Conservation (phyloP, 805 yeast species). For the Tetrapisispora phaffii region DNA sequence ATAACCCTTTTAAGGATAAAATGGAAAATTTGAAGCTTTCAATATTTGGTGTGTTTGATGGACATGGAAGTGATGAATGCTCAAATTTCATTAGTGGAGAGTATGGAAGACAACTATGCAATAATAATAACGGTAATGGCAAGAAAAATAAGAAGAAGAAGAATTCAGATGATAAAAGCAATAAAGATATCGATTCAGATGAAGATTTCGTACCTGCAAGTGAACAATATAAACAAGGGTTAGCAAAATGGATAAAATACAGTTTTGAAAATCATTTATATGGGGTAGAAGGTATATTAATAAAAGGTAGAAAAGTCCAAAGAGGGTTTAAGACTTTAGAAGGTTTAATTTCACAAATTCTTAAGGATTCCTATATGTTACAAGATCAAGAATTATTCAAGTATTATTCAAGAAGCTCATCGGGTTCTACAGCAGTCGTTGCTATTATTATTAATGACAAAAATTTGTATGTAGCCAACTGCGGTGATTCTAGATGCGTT, state of each 20-base stretch:
- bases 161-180: constrained; percentile 4
- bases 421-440: constrained; percentile 47
- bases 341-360: constrained; percentile 28
- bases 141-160: constrained; percentile 5
- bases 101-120: background rate
- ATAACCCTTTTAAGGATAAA: constrained; percentile 24
- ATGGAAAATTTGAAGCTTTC: constrained; percentile 22
- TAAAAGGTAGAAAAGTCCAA: constrained; percentile 5
- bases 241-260: constrained; percentile 24
- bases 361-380: constrained; percentile 37
- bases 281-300: constrained; percentile 10
- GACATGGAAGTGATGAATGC: constrained; percentile 66
- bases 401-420: constrained; percentile 31
- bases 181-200: background rate
- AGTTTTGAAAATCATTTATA: constrained; percentile 26
- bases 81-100: constrained; percentile 42
- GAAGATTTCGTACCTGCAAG: background rate
- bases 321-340: constrained; percentile 26
- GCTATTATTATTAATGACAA: constrained; percentile 35
- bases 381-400: constrained; percentile 38
- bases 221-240: constrained; percentile 8
- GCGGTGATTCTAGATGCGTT: constrained; percentile 70
- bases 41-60: constrained; percentile 69
- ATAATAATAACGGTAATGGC: constrained; percentile 1
- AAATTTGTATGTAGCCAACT: constrained; percentile 50